Evolutionary conservation across 768 basidiomycete species (phyloP), one percentile per base, ranked within the genome.

Genomic region (Dentipellis sp.): DNA sequence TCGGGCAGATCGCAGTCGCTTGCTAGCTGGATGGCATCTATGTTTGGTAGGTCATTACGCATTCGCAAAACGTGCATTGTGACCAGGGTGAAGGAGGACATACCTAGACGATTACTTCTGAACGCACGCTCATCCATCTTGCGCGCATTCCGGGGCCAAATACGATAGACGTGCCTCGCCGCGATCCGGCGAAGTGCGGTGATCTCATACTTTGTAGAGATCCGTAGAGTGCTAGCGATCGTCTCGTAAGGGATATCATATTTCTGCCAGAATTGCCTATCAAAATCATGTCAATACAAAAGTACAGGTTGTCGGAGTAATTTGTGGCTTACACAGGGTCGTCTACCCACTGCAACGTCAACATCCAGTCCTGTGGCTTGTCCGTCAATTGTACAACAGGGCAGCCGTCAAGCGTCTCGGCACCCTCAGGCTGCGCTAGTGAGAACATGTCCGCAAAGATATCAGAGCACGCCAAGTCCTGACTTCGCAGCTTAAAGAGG

Each of bases 151-250:
- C 35, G 29, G 14, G 72, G 73, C 70, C 72, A 74, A 23, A 66
- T 59, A 10, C 58, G 59, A 14, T 59, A 35, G 14, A 72, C 52
- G 22, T 67, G 59, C 5, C 55, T 29, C 39, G 62, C 59, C 9
- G 64, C 65, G 63, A 65, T 68, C 19, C 60, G 47, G 36, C 68
- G 64, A 36, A 73, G 60, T 1, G 55, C 61, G 12, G 59, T 5
- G 21, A 72, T 69, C 17, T 72, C 71, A 55, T 74, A 71, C 58
- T 74, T 74, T 1, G 70, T 72, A 2, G 71, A 61, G 40, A 74
- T 67, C 21, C 68, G 63, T 10, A 73, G 64, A 12, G 66, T 59
- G 11, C 67, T 60, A 0, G 68, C 62, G 2, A 71, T 55, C 2
- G 60, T 53, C 40, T 67, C 63, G 58, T 72, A 67, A 14, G 64